A percentile compares a stretch with the other conserved stretches of the same genome.
phyloP scores from a whole-genome alignment of 306 rosid species.

The Trifolium subterraneum region DNA sequence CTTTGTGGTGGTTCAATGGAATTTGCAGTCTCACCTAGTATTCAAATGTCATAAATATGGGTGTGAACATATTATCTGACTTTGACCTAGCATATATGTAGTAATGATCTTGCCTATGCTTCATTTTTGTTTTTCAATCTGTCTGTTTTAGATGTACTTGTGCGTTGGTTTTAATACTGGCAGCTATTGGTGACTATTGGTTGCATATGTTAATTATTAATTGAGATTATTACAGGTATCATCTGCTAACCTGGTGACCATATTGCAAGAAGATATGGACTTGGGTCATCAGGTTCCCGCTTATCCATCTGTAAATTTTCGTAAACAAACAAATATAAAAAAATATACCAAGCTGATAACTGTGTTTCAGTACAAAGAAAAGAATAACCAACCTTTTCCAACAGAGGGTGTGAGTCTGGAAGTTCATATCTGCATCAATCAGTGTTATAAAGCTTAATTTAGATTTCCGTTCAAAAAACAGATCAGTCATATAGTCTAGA shows the following conservation, averaged over 20 bases:
- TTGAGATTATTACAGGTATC: slow-evolving; percentile 32
- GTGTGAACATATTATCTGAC: slow-evolving; percentile 28
- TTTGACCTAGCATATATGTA: slow-evolving; percentile 28
- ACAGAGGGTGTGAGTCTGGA: slow-evolving; percentile 93
- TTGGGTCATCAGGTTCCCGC: slow-evolving; percentile 92
- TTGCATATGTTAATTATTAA: slow-evolving; percentile 3
- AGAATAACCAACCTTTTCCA: slow-evolving; percentile 67
- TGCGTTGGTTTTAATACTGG: slow-evolving; percentile 25
- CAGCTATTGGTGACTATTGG: slow-evolving; percentile 25
- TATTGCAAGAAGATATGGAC: slow-evolving; percentile 95
- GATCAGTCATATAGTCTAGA: slow-evolving; percentile 25
- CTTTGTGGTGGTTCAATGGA: slow-evolving; percentile 70
- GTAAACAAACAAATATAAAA: slow-evolving; percentile 20
- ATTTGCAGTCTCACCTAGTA: slow-evolving; percentile 78
- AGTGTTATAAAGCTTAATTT: slow-evolving; percentile 35
- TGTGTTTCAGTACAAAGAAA: slow-evolving; percentile 28
- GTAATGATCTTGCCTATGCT: slow-evolving; percentile 24
- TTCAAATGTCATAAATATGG: slow-evolving; percentile 30
- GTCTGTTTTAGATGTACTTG: slow-evolving; percentile 28
- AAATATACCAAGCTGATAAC: slow-evolving; percentile 26
- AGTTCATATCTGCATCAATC: slow-evolving; percentile 84
- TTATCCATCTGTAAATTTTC: slow-evolving; percentile 71
- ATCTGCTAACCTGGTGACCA: slow-evolving; percentile 88
- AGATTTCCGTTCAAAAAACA: slow-evolving; percentile 34
- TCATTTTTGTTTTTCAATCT: slow-evolving; percentile 21